A percentile compares a stretch with the other conserved stretches of the same genome.
Evolutionary conservation across 352 stramenopile genomes (phyloP).

Genomic region (Phytopythium delawarense): DNA sequence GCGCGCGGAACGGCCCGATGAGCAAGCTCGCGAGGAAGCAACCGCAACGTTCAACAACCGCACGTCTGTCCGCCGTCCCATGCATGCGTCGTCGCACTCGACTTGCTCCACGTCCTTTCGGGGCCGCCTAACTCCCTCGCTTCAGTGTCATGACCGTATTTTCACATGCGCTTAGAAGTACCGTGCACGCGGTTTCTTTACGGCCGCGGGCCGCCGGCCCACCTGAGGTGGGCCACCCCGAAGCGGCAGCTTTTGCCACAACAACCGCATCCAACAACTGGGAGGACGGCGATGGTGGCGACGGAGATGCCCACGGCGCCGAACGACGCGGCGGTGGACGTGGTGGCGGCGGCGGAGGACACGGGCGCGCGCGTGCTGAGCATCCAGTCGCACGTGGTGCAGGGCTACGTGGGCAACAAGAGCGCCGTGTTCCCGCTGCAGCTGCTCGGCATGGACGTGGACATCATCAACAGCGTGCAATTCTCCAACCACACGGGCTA

Average conservation of each 20-base stretch:
- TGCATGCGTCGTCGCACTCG: neutral
- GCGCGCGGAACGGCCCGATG: neutral
- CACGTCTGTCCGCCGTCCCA: neutral
- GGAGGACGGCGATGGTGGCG: neutral
- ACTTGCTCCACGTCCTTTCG: neutral
- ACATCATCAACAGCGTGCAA: constrained; percentile 87
- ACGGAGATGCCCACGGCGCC: neutral
- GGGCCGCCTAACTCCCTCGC: neutral
- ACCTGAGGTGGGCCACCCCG: neutral
- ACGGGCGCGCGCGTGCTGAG: constrained; percentile 67
- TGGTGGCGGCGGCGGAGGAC: constrained; percentile 19
- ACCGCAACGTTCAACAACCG: neutral
- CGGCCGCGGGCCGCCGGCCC: neutral
- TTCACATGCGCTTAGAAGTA: neutral
- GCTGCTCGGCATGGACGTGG: constrained; percentile 80
- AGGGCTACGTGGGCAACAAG: constrained; percentile 87
- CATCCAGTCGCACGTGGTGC: constrained; percentile 87
- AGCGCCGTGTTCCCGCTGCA: constrained; percentile 83
- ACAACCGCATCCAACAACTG: no score
- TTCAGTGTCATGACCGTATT: neutral
- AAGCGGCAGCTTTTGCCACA: neutral
- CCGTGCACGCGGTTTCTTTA: neutral
- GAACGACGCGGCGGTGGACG: neutral
- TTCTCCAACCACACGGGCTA: constrained; percentile 89
- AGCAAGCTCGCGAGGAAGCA: neutral